Evolutionary conservation across 1,139 yeast genomes (phyloP).

Genomic region (Pichia terricola): DNA sequence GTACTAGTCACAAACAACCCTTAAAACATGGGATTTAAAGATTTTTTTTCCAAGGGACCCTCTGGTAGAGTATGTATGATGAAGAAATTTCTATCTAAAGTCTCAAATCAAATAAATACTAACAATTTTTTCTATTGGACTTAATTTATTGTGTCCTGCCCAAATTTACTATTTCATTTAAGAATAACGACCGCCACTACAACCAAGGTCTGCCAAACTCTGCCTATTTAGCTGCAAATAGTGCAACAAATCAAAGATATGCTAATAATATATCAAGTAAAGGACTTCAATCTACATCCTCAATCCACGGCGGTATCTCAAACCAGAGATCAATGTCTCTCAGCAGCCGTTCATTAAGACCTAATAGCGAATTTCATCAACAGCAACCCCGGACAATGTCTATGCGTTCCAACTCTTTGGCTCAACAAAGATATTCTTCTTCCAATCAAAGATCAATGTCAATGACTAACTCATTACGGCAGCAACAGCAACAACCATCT

Average conservation of each 20-base stretch:
- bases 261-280: slow-evolving; percentile 4
- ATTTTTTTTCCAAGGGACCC: slow-evolving; percentile 19
- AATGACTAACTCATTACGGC: slow-evolving; percentile 7
- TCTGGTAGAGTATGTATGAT: slow-evolving; percentile 16
- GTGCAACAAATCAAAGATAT: slow-evolving; percentile 11
- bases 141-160: too few relatives aligned
- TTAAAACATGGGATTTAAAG: slow-evolving; percentile 18
- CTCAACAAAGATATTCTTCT: not conserved
- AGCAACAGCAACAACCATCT: not conserved
- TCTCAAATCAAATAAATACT: too few relatives aligned
- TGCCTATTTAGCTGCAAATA: slow-evolving; percentile 2
- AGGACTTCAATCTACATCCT: slow-evolving; percentile 5
- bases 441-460: slow-evolving; percentile 10
- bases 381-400: slow-evolving; percentile 23
- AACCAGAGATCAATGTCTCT: slow-evolving; percentile 20
- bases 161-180: not conserved
- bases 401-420: slow-evolving; percentile 4
- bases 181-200: slow-evolving; percentile 1
- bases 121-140: not conserved
- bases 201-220: slow-evolving; percentile 5
- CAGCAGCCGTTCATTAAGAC: slow-evolving; percentile 12
- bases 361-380: slow-evolving; percentile 3
- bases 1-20: not conserved
- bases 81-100: too few relatives aligned
- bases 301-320: slow-evolving; percentile 4